Evolutionary conservation across 1,139 yeast genomes (phyloP), one percentile per base, ranked within the genome.

Genomic region (Wickerhamiella pararugosa): DNA sequence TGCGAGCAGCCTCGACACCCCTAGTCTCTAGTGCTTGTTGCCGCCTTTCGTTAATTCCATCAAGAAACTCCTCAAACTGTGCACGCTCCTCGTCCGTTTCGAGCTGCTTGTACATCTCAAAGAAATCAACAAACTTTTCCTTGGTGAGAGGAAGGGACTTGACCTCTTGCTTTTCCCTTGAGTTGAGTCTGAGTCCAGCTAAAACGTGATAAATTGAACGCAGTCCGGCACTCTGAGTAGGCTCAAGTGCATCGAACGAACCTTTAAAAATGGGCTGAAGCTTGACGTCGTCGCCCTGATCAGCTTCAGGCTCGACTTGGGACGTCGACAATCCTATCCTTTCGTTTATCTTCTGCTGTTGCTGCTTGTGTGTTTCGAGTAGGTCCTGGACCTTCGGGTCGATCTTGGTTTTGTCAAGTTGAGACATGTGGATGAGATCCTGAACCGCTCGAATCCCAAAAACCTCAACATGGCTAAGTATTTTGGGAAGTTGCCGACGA

Each of bases 1-100:
- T 83, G 49, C 72, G 75, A 0, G 97, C 94, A 2, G 90, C 90
- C 51, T 81, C 90, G 7, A 80, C 69, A 4, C 94, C 92, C 46
- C 80, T 70, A 30, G 76, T 69, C 58, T 90, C 98, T 36, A 90
- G 60, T 39, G 71, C 71, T 44, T 74, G 65, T 58, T 90, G 95
- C 55, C 98, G 74, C 25, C 73, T 74, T 44, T 71, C 73, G 49
- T 90, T 87, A 53, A 79, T 74, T 1, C 66, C 61, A 48, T 83
- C 86, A 43, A 87, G 62, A 0, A 77, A 72, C 28, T 65, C 66
- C 51, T 82, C 80, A 58, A 84, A 84, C 45, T 64, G 61, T 3
- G 51, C 59, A 42, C 67, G 69, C 46, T 81, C 78, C 34, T 71
- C 74, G 2, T 69, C 70, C 2, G 63, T 56, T 25, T 41, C 40